These are phyloP conservation scores for Metschnikowia colocasiae DNA, from an alignment of 805 yeast species.

Conservation along the genomic window DNA sequence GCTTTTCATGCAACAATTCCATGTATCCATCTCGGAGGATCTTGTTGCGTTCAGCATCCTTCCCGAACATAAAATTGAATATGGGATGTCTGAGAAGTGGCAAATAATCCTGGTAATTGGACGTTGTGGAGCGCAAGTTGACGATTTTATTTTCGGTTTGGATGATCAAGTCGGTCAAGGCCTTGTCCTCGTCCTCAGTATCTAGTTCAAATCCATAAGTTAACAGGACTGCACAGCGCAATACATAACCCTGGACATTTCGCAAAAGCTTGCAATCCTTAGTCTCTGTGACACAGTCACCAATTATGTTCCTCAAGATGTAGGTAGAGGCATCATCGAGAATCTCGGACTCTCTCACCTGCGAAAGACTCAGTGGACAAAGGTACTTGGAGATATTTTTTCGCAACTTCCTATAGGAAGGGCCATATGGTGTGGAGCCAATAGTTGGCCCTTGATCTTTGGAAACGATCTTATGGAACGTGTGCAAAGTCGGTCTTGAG, in stretches of 20 bases:
- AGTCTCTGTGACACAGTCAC: background rate
- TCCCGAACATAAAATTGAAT: conserved; percentile 4
- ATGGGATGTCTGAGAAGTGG: conserved; percentile 41
- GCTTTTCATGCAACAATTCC: conserved; percentile 25
- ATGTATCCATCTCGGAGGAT: conserved; percentile 49
- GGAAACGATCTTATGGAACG: conserved; percentile 64
- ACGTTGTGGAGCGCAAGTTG: conserved; percentile 53
- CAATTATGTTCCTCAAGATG: conserved; percentile 18
- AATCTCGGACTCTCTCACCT: conserved; percentile 27
- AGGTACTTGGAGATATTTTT: conserved; percentile 47
- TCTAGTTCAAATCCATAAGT: conserved; percentile 54
- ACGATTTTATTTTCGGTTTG: conserved; percentile 55
- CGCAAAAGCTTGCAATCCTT: conserved; percentile 39
- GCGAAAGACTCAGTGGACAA: conserved; percentile 28
- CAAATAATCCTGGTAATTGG: conserved; percentile 53
- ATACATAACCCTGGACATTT: conserved; percentile 47
- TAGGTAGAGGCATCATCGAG: conserved; percentile 38
- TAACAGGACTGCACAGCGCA: conserved; percentile 46
- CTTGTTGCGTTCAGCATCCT: conserved; percentile 24
- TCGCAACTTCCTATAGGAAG: conserved; percentile 43
- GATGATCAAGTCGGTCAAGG: conserved; percentile 49
- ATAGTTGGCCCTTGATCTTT: conserved; percentile 55
- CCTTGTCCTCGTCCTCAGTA: conserved; percentile 31
- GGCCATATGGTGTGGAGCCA: conserved; percentile 62
- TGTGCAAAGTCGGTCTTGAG: conserved; percentile 63